Conservation (phyloP, 140 eudicot species). For the Cichorium intybus region DNA sequence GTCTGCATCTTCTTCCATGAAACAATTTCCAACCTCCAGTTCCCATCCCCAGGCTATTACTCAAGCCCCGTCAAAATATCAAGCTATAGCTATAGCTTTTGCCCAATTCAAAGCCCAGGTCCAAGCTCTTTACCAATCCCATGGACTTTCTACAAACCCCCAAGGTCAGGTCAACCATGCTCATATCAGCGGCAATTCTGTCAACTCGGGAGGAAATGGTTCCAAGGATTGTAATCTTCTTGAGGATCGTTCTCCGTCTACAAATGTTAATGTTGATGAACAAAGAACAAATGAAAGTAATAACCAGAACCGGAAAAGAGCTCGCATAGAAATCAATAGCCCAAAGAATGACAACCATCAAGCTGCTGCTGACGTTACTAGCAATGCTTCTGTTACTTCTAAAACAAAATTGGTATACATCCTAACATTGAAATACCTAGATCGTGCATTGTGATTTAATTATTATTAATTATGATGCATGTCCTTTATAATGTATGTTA, state of each 20-base stretch:
- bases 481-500: constrained; percentile 53
- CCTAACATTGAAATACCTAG: constrained; percentile 1
- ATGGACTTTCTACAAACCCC: no score
- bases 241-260: constrained; percentile 32
- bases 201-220: constrained; percentile 12
- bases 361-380: constrained; percentile 45
- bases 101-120: constrained; percentile 53
- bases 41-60: constrained; percentile 77
- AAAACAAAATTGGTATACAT: constrained; percentile 79
- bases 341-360: constrained; percentile 64
- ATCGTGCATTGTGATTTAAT: neutral
- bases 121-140: constrained; percentile 57
- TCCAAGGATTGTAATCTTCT: constrained; percentile 43
- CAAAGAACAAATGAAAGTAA: constrained; percentile 46
- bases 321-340: constrained; percentile 62
- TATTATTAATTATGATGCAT: neutral
- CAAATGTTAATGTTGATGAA: constrained; percentile 41
- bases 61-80: constrained; percentile 60
- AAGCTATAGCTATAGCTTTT: constrained; percentile 50
- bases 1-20: constrained; percentile 34
- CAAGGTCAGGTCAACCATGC: no score
- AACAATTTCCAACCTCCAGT: constrained; percentile 64
- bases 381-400: constrained; percentile 87
- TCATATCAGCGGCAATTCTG: no score
- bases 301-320: constrained; percentile 52